A percentile compares a stretch with the other conserved stretches of the same genome.
These are phyloP conservation scores for Neoboletus magnificus DNA, from an alignment of 768 basidiomycete genomes.

Conservation along the genomic window DNA sequence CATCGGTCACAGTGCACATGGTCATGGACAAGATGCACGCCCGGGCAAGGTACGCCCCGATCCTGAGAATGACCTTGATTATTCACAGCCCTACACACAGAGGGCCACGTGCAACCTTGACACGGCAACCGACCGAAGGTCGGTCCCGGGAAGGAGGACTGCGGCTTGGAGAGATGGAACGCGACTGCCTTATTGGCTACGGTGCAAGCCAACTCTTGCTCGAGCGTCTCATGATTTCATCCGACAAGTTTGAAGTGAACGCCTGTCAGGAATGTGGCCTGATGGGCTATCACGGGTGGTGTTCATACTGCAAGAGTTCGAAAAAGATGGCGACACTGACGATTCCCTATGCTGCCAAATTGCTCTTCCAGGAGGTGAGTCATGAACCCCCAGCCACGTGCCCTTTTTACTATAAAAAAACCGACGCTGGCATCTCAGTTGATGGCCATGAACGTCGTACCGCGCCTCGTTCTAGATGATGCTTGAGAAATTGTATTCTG, in stretches of 20 bases:
- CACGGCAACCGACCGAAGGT: conserved; percentile 97
- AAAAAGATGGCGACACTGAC: conserved; percentile 95
- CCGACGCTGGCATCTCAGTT: conserved; percentile 50
- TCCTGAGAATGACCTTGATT: conserved; percentile 9
- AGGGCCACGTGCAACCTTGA: conserved; percentile 93
- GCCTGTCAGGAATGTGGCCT: conserved; percentile 93
- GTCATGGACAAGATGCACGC: conserved; percentile 99
- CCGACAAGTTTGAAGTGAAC: conserved; percentile 96
- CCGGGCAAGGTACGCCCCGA: conserved; percentile 71
- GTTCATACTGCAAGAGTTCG: conserved; percentile 96
- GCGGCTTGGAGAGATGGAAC: conserved; percentile 98
- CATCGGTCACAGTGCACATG: conserved; percentile 74
- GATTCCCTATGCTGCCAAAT: conserved; percentile 94
- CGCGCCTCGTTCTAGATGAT: conserved; percentile 83
- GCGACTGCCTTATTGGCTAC: conserved; percentile 96
- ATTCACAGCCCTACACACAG: conserved; percentile 38
- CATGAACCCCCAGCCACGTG: background rate
- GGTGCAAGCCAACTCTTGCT: conserved; percentile 97
- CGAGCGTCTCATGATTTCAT: conserved; percentile 98
- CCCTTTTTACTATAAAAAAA: background rate
- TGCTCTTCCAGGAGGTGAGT: conserved; percentile 84
- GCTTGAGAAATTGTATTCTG: conserved; percentile 37
- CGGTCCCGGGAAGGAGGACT: conserved; percentile 96
- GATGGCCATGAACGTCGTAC: conserved; percentile 97
- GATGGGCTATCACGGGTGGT: conserved; percentile 95